Evolutionary conservation across 2,329 filamentous ascomycete genomes (phyloP).

Genomic region (Sclerotinia trifoliorum): DNA sequence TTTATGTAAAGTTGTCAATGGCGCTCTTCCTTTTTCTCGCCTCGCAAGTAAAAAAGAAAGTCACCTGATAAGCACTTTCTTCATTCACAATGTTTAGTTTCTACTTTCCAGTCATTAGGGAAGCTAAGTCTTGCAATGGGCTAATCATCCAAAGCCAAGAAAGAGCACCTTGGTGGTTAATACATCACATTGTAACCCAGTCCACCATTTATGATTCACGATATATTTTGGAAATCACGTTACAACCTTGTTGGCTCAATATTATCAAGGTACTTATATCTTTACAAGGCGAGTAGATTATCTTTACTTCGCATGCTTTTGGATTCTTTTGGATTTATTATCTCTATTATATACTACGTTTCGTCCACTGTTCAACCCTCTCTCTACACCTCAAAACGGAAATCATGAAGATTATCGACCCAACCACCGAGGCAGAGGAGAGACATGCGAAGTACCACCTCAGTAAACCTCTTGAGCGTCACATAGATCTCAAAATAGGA

Average conservation of each 20-base stretch:
- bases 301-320: background rate
- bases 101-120: background rate
- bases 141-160: slow-evolving; percentile 8
- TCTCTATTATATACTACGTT: background rate
- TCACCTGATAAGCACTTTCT: background rate
- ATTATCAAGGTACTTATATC: slow-evolving; percentile 17
- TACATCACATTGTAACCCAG: background rate
- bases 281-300: background rate
- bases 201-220: background rate
- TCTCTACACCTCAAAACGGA: background rate
- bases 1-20: background rate
- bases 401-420: slow-evolving; percentile 13
- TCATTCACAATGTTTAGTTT: background rate
- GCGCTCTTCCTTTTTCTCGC: background rate
- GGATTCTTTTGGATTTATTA: background rate
- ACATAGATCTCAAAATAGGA: background rate
- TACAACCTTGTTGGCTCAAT: slow-evolving; percentile 13
- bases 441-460: background rate
- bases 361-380: too few species aligned
- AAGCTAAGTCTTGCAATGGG: background rate
- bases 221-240: background rate
- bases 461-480: background rate
- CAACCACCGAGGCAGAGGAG: background rate
- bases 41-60: background rate
- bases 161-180: slow-evolving; percentile 12